Evolutionary conservation across 2,329 filamentous ascomycete genomes (phyloP), one percentile per base, ranked within the genome.

Genomic region (Verticillium klebahnii): DNA sequence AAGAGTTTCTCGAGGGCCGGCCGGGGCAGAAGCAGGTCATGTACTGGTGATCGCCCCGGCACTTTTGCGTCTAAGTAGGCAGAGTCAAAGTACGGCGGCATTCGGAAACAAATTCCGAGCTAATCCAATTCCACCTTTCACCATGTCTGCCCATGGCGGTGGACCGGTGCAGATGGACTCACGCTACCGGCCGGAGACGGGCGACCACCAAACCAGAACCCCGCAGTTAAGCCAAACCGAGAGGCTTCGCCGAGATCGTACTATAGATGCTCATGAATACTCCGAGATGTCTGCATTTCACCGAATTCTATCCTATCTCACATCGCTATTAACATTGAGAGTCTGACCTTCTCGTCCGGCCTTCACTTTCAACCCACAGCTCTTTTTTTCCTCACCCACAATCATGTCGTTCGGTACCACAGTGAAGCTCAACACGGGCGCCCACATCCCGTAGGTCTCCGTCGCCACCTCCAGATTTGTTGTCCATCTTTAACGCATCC

Each of bases 371-470:
- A 29, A 29, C 29, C 29, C 29, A 29, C 29, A 29, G 5, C 29
- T 29, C 29, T 29, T 5, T 29, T 25, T 29, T 6, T 29, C 29
- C 29, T 40, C 15, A 5, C 25, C 65, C 5, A 1, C 29, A 29
- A 70, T 59, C 66, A 87, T 88, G 85, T 87, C 85, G 70, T 75
- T 77, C 69, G 81, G 77, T 62, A 75, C 72, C 66, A 77, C 84
- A 74, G 82, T 85, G 68, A 84, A 82, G 64, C 81, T 87, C 70
- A 87, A 82, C 77, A 82, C 83, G 58, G 88, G 89, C 67, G 82
- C 85, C 70, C 85, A 86, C 75, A 89, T 90, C 61, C 84, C 86
- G 29, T 89, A 62, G 82, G 82, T 72, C 73, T 78, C 36, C 86
- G 87, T 62, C 89, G 89, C 75, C 80, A 84, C 58, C 85, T 88